Evolutionary conservation across 139 green algal species (phyloP).

Genomic region (Picocystis salinarum): DNA sequence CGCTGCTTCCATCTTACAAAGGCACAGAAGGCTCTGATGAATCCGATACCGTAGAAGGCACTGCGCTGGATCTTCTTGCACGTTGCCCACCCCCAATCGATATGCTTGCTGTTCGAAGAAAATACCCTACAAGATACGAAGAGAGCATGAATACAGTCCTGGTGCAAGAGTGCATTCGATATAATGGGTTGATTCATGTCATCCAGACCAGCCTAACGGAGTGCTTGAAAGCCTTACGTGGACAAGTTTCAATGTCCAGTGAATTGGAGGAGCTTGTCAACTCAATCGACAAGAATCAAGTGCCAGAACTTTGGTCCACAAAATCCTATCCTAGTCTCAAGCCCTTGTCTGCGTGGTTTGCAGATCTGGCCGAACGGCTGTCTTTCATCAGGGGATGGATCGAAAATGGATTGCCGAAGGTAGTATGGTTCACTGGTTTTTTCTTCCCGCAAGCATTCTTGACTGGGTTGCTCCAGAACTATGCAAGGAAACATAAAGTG

Average conservation of each 20-base stretch:
- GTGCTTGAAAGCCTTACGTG: constrained; percentile 57
- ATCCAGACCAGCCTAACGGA: constrained; percentile 35
- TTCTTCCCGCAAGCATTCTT: constrained; percentile 78
- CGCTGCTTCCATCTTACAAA: constrained; percentile 42
- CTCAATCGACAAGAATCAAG: constrained; percentile 61
- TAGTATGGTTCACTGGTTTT: constrained; percentile 72
- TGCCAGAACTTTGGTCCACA: constrained; percentile 53
- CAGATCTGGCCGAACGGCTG: constrained; percentile 48
- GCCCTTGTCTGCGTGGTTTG: constrained; percentile 52
- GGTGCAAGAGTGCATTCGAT: constrained; percentile 51
- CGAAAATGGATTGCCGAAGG: constrained; percentile 22
- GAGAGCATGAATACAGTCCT: constrained; percentile 81
- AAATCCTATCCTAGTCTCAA: constrained; percentile 72
- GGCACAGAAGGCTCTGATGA: constrained; percentile 24
- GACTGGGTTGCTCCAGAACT: constrained; percentile 72
- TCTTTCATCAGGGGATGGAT: constrained; percentile 52
- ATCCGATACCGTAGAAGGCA: constrained; percentile 24
- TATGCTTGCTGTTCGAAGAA: constrained; percentile 29
- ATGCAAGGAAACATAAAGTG: constrained; percentile 41
- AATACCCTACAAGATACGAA: constrained; percentile 54
- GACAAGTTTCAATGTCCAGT: constrained; percentile 55
- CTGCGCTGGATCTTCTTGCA: constrained; percentile 28
- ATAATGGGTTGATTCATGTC: constrained; percentile 43
- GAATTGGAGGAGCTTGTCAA: constrained; percentile 51
- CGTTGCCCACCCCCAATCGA: constrained; percentile 51